These are phyloP conservation scores for Lentinula raphanica DNA, from an alignment of 768 basidiomycete species.

Conservation along the genomic window DNA sequence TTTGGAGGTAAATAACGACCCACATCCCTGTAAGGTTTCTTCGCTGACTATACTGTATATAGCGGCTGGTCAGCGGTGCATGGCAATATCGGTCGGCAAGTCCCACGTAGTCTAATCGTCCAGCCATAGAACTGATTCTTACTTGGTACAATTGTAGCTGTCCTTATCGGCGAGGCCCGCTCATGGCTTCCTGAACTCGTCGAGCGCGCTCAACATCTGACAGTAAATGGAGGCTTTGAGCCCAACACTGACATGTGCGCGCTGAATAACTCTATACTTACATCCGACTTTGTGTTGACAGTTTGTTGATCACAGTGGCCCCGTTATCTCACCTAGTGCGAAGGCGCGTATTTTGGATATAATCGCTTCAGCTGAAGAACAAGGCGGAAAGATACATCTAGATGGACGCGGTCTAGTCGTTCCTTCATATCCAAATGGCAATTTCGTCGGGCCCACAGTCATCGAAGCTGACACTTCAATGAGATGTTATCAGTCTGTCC, in stretches of 20 bases:
- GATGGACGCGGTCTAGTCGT: constrained; percentile 76
- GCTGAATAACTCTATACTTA: constrained; percentile 11
- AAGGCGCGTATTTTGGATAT: constrained; percentile 72
- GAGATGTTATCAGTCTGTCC: constrained; percentile 76
- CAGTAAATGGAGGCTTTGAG: constrained; percentile 90
- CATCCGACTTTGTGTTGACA: constrained; percentile 4
- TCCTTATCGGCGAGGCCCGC: constrained; percentile 76
- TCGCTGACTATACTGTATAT: constrained; percentile 17
- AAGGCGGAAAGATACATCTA: constrained; percentile 83
- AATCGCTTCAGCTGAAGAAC: constrained; percentile 66
- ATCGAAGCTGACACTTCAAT: constrained; percentile 79
- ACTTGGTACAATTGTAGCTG: constrained; percentile 29
- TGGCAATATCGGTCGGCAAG: constrained; percentile 90
- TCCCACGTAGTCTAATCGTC: no score
- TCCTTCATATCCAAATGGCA: constrained; percentile 76
- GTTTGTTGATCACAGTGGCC: no score
- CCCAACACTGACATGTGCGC: constrained; percentile 69
- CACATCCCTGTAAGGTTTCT: constrained; percentile 2
- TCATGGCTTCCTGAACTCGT: constrained; percentile 85
- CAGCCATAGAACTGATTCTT: background rate
- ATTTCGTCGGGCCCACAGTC: constrained; percentile 92
- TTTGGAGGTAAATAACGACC: constrained; percentile 61
- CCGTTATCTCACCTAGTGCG: constrained; percentile 77
- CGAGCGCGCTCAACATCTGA: constrained; percentile 73
- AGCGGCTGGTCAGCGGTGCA: constrained; percentile 97